phyloP scores from a whole-genome alignment of 2,329 filamentous ascomycete genomes.

The Sphaceloma murrayae region DNA sequence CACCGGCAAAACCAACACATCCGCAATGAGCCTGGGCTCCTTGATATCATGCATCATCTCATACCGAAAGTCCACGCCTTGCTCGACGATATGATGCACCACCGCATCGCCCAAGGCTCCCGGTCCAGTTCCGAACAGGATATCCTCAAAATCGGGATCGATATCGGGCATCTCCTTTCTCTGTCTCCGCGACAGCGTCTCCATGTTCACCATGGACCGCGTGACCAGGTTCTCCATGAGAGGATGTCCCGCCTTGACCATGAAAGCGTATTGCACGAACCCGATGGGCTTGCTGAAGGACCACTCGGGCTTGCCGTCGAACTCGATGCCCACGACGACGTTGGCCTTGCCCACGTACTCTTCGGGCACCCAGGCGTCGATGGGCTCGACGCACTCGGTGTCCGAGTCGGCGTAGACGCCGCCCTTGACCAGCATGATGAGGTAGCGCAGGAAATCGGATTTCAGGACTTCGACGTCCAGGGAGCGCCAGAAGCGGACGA shows the following conservation, averaged over 20 bases:
- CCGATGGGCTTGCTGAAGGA: constrained; percentile 15
- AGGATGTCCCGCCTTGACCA: constrained; percentile 20
- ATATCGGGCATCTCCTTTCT: constrained; percentile 17
- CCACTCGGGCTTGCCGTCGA: constrained; percentile 6
- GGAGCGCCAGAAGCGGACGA: constrained; percentile 18
- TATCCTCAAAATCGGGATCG: constrained; percentile 24
- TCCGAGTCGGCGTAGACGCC: constrained; percentile 22
- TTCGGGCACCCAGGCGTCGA: constrained; percentile 21
- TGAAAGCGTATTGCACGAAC: constrained; percentile 20
- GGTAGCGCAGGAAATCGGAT: constrained; percentile 21
- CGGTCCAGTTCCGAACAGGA: constrained; percentile 63
- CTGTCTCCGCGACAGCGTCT: background rate
- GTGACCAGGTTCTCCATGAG: constrained; percentile 46
- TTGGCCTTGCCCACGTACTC: constrained; percentile 30
- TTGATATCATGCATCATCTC: constrained; percentile 29
- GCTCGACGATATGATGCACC: constrained; percentile 52
- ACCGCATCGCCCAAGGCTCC: constrained; percentile 60
- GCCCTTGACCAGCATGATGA: constrained; percentile 20
- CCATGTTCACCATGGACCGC: constrained; percentile 41
- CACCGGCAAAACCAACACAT: constrained; percentile 21
- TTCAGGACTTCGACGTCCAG: constrained; percentile 18
- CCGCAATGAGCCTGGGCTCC: constrained; percentile 18
- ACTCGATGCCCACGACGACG: constrained; percentile 21
- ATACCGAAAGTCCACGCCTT: constrained; percentile 47
- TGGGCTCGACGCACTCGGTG: constrained; percentile 19